Base-by-base conservation (phyloP, 306 rosid species). In the Rosa rugosa region DNA sequence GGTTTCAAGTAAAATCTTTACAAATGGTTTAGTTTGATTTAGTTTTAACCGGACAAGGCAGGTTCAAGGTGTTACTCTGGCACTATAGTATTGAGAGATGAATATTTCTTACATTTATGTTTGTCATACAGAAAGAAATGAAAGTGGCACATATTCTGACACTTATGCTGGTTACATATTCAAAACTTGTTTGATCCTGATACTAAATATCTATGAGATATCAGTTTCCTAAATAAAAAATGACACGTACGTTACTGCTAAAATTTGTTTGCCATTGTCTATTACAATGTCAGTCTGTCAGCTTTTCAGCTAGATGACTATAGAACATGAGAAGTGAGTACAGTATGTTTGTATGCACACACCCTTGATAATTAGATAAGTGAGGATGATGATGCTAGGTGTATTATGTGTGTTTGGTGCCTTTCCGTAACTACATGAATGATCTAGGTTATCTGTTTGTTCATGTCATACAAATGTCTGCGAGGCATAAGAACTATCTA, bases 381-480 rank as follows among this genome's bases (percentile, higher is more conserved):
- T 16, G n/a, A 51, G n/a, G 57, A 51, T 51, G 57, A 51, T 51
- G 57, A 51, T 16, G 57, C n/a, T 51, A 51, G 20, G 1, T 23
- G 49, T 36, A 60, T 69, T 44, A 5, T 42, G 36, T n/a, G 34
- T 42, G 13, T n/a, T 7, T 57, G 31, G 31, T 22, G 36, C 16
- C 65, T 59, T 25, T 59, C 11, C 27, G 2, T 56, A 56, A 56
- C 62, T 6, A 4, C 54, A 16, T 14, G 54, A 71, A 71, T 25
- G 23, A 71, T 72, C 40, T 20, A 27, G 16, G 20, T 20, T 16
- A 38, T 11, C 13, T 34, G 46, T 20, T 51, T 22, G 41, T 72
- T 72, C 64, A 38, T 73, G 66, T 51, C 77, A 11, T 54, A 20
- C 49, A 38, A 71, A 72, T 71, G 27, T 49, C 60, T 50, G 65